Evolutionary conservation across 495 filamentous ascomycete species (phyloP).

Genomic region (Hypoxylon cercidicola): DNA sequence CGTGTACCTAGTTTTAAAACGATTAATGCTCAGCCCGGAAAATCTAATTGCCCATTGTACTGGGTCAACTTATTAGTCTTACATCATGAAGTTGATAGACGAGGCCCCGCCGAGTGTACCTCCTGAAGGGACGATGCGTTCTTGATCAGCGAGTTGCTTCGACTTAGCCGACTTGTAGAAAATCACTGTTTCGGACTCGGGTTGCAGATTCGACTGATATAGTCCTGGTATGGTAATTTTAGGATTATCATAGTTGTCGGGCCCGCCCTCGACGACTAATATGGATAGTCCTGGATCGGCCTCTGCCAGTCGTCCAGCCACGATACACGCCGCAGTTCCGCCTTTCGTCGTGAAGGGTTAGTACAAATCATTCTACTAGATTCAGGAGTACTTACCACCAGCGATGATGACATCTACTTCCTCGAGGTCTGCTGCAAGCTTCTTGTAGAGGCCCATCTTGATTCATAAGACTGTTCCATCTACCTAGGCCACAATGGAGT

Average conservation of each 20-base stretch:
- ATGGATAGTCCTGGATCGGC: slow-evolving; percentile 54
- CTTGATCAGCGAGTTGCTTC: slow-evolving; percentile 57
- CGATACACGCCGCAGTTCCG: slow-evolving; percentile 55
- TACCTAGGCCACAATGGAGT: neutral
- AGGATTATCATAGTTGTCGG: slow-evolving; percentile 50
- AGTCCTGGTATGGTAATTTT: slow-evolving; percentile 48
- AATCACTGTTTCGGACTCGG: slow-evolving; percentile 47
- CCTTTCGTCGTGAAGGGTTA: slow-evolving; percentile 36
- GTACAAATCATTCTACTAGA: neutral
- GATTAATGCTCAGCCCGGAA: slow-evolving; percentile 1
- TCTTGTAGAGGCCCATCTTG: slow-evolving; percentile 51
- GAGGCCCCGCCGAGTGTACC: slow-evolving; percentile 68
- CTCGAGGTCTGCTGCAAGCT: slow-evolving; percentile 38
- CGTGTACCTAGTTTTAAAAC: slow-evolving; percentile 40
- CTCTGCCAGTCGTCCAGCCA: slow-evolving; percentile 54
- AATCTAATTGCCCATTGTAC: too few species aligned
- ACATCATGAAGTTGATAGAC: slow-evolving; percentile 70
- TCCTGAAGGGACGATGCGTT: slow-evolving; percentile 61
- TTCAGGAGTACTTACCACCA: slow-evolving; percentile 41
- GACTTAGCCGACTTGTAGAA: slow-evolving; percentile 50
- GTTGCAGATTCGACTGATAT: slow-evolving; percentile 47
- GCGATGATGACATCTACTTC: slow-evolving; percentile 56
- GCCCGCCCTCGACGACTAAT: slow-evolving; percentile 54
- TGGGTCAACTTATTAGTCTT: too few species aligned
- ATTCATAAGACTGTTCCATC: neutral